Conservation (phyloP, 164 flowering plant genomes). For the Vitis labrusca region DNA sequence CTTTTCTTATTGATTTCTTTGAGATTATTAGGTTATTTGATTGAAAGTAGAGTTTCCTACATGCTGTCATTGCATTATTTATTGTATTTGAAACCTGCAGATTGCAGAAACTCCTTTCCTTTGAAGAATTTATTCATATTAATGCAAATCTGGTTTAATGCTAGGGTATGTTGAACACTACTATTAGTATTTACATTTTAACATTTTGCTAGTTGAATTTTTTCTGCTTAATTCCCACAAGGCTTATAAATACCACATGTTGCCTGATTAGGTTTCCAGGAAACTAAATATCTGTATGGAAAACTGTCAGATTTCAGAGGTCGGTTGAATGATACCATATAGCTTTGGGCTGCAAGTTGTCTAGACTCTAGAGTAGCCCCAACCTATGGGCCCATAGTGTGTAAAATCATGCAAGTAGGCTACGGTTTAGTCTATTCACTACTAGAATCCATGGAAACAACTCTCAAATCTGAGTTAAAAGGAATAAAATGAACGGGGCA, state of each 20-base stretch:
- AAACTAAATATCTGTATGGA: constrained; percentile 19
- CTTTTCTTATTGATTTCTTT: background rate
- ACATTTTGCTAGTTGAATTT: background rate
- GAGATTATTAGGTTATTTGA: background rate
- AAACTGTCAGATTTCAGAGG: constrained; percentile 9
- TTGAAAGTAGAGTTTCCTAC: background rate
- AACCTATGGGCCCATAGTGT: constrained; percentile 9
- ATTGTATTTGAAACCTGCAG: background rate
- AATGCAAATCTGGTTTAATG: background rate
- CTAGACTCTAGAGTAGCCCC: constrained; percentile 18
- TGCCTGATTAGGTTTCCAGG: background rate
- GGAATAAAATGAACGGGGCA: constrained; percentile 1
- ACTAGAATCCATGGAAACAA: background rate
- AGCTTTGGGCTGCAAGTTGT: constrained; percentile 26
- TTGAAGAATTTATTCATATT: background rate
- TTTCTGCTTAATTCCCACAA: background rate
- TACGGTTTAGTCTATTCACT: constrained; percentile 15
- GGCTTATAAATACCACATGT: background rate
- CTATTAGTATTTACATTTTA: background rate
- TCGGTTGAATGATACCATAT: constrained; percentile 16
- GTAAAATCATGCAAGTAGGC: constrained; percentile 19
- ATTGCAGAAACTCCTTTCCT: background rate
- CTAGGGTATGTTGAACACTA: background rate
- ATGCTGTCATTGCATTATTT: background rate
- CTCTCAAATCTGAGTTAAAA: background rate